Conservation (phyloP, 2,329 filamentous ascomycete species). For the Stenocarpella maydis region DNA sequence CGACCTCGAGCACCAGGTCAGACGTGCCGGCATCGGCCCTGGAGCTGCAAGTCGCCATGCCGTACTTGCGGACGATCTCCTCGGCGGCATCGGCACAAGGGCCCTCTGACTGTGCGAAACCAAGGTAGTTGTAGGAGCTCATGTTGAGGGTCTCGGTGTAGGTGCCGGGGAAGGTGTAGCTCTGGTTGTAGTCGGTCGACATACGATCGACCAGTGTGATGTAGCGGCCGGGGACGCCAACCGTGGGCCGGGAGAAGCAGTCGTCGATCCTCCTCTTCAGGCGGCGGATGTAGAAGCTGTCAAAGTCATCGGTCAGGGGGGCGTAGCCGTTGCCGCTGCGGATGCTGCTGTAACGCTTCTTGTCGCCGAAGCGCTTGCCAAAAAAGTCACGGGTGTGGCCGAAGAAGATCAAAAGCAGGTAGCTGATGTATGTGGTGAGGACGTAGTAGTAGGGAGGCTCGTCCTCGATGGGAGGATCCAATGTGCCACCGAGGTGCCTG, state of each 20-base stretch:
- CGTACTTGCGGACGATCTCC: conserved; percentile 83
- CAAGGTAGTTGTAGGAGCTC: conserved; percentile 99
- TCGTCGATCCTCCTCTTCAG: conserved; percentile 96
- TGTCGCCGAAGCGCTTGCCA: conserved; percentile 90
- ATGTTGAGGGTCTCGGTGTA: conserved; percentile 96
- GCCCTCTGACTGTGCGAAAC: conserved; percentile 96
- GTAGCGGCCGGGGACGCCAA: conserved; percentile 91
- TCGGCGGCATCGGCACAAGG: conserved; percentile 95
- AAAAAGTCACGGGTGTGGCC: conserved; percentile 98
- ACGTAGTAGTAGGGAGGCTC: conserved; percentile 97
- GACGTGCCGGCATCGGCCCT: conserved; percentile 86
- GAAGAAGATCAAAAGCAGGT: conserved; percentile 93
- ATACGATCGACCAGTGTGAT: conserved; percentile 92
- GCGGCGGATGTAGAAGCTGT: conserved; percentile 95
- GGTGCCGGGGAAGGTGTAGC: conserved; percentile 88
- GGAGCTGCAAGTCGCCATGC: conserved; percentile 82
- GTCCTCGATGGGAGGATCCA: conserved; percentile 87
- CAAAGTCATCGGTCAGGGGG: conserved; percentile 95
- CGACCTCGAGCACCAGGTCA: conserved; percentile 88
- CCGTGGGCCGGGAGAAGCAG: conserved; percentile 91
- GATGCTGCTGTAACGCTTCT: conserved; percentile 82
- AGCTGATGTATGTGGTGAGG: conserved; percentile 97
- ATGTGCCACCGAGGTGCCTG: conserved; percentile 81
- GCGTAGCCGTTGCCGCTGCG: conserved; percentile 89
- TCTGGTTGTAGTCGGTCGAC: conserved; percentile 90